phyloP scores from a whole-genome alignment of 176 grass and related monocot genomes.

The Carex scoparia region DNA sequence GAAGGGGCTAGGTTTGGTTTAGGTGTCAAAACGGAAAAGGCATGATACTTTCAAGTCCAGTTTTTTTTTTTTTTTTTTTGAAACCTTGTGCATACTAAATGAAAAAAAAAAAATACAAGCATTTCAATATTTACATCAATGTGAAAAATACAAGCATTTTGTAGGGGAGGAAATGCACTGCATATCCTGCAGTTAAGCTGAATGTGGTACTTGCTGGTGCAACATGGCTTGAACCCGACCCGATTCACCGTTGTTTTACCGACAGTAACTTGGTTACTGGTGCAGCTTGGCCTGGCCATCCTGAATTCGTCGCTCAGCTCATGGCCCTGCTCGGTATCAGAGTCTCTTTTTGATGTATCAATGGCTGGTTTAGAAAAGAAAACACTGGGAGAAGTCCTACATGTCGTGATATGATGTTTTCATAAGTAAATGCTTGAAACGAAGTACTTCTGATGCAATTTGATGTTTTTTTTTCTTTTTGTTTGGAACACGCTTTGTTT shows the following conservation, averaged over 20 bases:
- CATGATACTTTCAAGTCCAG: not conserved
- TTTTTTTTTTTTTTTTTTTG: not conserved
- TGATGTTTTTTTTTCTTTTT: not conserved
- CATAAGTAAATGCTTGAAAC: not conserved
- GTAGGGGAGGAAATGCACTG: constrained; percentile 82
- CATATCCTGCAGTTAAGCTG: constrained; percentile 88
- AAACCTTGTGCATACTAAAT: not conserved
- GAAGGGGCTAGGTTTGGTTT: not conserved
- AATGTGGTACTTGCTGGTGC: constrained; percentile 76
- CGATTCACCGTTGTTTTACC: constrained; percentile 77
- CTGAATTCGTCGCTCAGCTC: constrained; percentile 78
- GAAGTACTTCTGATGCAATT: not conserved
- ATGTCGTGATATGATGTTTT: not conserved
- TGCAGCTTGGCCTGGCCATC: constrained; percentile 88
- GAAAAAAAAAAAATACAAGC: not conserved
- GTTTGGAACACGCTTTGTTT: not conserved
- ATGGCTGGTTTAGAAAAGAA: not conserved
- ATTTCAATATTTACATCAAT: not conserved
- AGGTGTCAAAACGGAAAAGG: not conserved
- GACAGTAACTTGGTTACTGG: constrained; percentile 84
- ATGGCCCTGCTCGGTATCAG: constrained; percentile 79
- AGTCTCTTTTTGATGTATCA: constrained; percentile 30
- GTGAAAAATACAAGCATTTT: constrained; percentile 5
- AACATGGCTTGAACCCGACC: constrained; percentile 82
- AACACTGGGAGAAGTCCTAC: not conserved